Conservation (phyloP, 495 filamentous ascomycete species). For the Trypethelium eluteriae region DNA sequence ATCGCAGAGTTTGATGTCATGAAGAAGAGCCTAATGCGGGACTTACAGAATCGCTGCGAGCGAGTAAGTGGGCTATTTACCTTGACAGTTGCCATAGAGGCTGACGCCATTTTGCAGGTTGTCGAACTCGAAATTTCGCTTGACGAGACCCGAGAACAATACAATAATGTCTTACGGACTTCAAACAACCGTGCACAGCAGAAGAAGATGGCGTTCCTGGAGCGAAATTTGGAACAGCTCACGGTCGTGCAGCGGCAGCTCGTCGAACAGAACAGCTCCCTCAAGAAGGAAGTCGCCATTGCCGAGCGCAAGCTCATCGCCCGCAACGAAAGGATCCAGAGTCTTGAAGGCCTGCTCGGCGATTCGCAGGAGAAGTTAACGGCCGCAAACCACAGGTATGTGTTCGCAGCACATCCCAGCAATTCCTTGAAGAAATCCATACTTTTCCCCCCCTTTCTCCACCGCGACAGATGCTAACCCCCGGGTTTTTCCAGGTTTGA, state of each 20-base stretch:
- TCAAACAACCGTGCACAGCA: constrained; percentile 97
- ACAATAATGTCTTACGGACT: constrained; percentile 91
- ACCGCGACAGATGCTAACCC: neutral
- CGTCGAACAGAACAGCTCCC: constrained; percentile 88
- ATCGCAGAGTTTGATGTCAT: constrained; percentile 97
- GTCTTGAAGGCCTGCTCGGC: constrained; percentile 81
- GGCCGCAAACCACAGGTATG: constrained; percentile 88
- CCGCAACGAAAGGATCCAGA: constrained; percentile 90
- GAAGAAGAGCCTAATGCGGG: constrained; percentile 99
- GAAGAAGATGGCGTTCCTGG: constrained; percentile 99
- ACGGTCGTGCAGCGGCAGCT: constrained; percentile 95
- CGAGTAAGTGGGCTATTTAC: constrained; percentile 43
- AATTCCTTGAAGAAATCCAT: too few species aligned
- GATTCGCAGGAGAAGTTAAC: constrained; percentile 97
- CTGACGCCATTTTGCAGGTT: constrained; percentile 39
- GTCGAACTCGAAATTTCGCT: constrained; percentile 96
- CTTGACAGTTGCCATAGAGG: neutral
- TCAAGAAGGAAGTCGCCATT: constrained; percentile 99
- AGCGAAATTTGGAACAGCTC: constrained; percentile 94
- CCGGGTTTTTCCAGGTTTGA: constrained; percentile 63
- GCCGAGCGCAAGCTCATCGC: constrained; percentile 95
- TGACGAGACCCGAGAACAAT: constrained; percentile 95
- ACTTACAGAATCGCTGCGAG: constrained; percentile 96
- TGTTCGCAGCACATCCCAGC: constrained; percentile 31
- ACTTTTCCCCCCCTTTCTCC: too few species aligned